Evolutionary conservation across 1,139 yeast genomes (phyloP).

Genomic region (Yamadazyma mexicana): DNA sequence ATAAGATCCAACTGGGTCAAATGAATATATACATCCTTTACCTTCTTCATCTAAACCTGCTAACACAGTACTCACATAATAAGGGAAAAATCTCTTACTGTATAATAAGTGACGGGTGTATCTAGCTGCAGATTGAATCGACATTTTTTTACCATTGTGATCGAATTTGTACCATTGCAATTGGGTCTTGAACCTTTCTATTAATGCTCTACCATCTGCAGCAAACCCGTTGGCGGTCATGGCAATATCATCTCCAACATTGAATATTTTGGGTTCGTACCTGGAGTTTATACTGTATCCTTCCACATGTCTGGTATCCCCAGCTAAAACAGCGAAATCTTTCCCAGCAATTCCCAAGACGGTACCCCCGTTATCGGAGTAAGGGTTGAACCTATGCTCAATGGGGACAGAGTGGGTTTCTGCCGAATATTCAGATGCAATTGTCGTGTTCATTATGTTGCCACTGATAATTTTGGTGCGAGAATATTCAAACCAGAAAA

Average conservation of each 20-base stretch:
- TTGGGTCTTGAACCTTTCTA: slow-evolving; percentile 72
- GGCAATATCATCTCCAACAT: slow-evolving; percentile 84
- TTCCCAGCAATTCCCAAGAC: slow-evolving; percentile 97
- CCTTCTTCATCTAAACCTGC: slow-evolving; percentile 97
- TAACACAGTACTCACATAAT: slow-evolving; percentile 89
- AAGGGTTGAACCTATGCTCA: slow-evolving; percentile 94
- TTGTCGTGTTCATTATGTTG: slow-evolving; percentile 34
- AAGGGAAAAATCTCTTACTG: slow-evolving; percentile 94
- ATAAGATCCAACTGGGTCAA: slow-evolving; percentile 97
- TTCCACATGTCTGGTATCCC: slow-evolving; percentile 94
- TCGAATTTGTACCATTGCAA: slow-evolving; percentile 94
- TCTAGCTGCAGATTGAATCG: slow-evolving; percentile 79
- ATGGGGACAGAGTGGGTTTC: slow-evolving; percentile 63
- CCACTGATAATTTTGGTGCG: neutral
- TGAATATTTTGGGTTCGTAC: slow-evolving; percentile 86
- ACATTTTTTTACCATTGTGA: slow-evolving; percentile 69
- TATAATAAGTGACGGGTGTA: slow-evolving; percentile 86
- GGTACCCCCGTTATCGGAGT: slow-evolving; percentile 96
- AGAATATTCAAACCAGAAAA: neutral
- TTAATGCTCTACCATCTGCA: slow-evolving; percentile 89
- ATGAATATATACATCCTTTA: slow-evolving; percentile 91
- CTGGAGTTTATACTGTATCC: slow-evolving; percentile 94
- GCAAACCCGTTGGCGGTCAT: slow-evolving; percentile 96
- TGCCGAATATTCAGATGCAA: slow-evolving; percentile 61
- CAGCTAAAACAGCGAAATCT: slow-evolving; percentile 95